Conservation (phyloP, 1,284 basidiomycete species). For the Trichosporon ovoides region DNA sequence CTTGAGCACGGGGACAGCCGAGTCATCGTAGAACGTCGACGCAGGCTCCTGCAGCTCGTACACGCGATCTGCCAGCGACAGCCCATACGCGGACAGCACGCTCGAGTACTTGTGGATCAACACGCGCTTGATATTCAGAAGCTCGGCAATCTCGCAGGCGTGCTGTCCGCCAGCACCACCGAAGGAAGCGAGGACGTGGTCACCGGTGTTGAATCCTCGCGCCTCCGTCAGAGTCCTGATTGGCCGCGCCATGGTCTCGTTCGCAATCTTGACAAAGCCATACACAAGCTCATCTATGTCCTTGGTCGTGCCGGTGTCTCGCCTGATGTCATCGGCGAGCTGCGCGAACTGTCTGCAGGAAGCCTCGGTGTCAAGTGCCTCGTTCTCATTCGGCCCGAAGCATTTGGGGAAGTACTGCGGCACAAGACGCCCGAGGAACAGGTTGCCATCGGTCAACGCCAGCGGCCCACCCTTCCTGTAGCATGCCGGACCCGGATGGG, state of each 20-base stretch:
- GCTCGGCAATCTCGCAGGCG: constrained; percentile 73
- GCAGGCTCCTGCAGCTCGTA: constrained; percentile 61
- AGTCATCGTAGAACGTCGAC: constrained; percentile 53
- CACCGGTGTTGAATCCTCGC: constrained; percentile 73
- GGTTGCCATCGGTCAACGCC: constrained; percentile 80
- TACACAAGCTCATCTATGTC: constrained; percentile 76
- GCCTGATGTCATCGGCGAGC: constrained; percentile 64
- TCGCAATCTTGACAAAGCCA: constrained; percentile 81
- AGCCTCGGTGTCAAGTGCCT: constrained; percentile 69
- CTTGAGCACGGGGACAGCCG: constrained; percentile 55
- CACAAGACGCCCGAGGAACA: constrained; percentile 74
- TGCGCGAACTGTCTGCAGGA: constrained; percentile 61
- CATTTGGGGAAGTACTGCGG: constrained; percentile 80
- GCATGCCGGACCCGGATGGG: constrained; percentile 76
- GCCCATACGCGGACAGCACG: constrained; percentile 82
- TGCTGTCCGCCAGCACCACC: constrained; percentile 90
- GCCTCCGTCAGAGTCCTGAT: constrained; percentile 89
- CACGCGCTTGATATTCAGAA: constrained; percentile 73
- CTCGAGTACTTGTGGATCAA: constrained; percentile 80
- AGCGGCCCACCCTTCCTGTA: constrained; percentile 78
- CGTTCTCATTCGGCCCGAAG: constrained; percentile 78
- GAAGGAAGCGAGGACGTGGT: constrained; percentile 81
- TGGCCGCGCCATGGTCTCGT: constrained; percentile 88
- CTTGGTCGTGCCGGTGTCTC: constrained; percentile 57
- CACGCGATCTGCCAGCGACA: constrained; percentile 79